Evolutionary conservation across 352 stramenopile genomes (phyloP), one percentile per base, ranked within the genome.

Genomic region (Pythium scleroteichum): DNA sequence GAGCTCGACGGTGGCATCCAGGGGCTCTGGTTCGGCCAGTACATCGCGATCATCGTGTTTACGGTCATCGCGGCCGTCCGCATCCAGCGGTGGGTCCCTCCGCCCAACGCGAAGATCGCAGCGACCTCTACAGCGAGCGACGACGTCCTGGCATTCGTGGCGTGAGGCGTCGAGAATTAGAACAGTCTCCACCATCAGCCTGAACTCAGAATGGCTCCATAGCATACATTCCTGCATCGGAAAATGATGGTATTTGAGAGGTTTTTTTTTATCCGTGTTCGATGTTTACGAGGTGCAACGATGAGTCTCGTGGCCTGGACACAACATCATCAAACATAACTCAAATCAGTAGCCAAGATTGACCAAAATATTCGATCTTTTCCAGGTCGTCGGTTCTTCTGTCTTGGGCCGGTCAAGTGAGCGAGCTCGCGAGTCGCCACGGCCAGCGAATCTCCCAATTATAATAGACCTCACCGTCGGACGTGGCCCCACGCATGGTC

Each of bases 1-100:
- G 29, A 69, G 24, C 75, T 84, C 9, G 60, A 85, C 26, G 55
- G 69, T 6, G 77, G 79, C 8, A 78, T 90, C 66, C 64, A 79
- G 2, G 82, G 82, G 0, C 66, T 91, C 4, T 91, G 82, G 82
- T 68, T 70, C 29, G 82, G 82, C 0, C 75, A 89, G 44, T 78
- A 81, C 54, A 61, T 74, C n/a, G 19, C 51, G 22, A 22, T 69
- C 19, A 17, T 59, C n/a, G 35, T 55, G 49, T 55, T 67, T 49
- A 40, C 69, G 33, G 19, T 59, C 33, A 41, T 65, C 22, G 58
- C 48, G 12, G 54, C 61, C 2, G 8, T 51, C 13, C 42, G 14
- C 8, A 35, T 68, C 3, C 17, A 33, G 2, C 40, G 49, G 16
- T 66, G 59, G 59, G 44, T 42, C 32, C 5, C 22, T 20, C 20